phyloP scores from a whole-genome alignment of 176 grass and related monocot genomes.

The Juncus effusus region DNA sequence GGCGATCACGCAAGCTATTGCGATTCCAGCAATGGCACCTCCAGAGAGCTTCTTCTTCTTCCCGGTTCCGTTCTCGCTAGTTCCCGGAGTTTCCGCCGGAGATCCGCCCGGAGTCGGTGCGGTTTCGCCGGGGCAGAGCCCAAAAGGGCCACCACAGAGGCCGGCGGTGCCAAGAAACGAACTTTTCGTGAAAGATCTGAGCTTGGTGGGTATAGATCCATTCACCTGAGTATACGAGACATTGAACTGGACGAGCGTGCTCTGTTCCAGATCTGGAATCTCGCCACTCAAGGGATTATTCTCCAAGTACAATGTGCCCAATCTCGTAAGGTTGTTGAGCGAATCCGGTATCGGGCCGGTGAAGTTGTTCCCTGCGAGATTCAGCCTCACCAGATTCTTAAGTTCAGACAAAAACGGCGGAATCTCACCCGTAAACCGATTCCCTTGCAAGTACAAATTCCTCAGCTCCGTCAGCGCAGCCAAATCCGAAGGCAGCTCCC shows the following conservation, averaged over 20 bases:
- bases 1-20: conserved; percentile 57
- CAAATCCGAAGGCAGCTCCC: conserved; percentile 57
- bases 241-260: conserved; percentile 78
- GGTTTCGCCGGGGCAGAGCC: conserved; percentile 62
- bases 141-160: conserved; percentile 76
- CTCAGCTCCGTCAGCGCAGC: conserved; percentile 62
- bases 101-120: conserved; percentile 38
- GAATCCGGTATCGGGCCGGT: conserved; percentile 55
- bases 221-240: conserved; percentile 87
- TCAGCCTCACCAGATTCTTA: conserved; percentile 72
- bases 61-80: conserved; percentile 16
- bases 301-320: conserved; percentile 70
- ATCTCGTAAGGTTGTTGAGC: conserved; percentile 74
- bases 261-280: conserved; percentile 69
- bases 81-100: conserved; percentile 21
- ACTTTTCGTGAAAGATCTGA: conserved; percentile 61
- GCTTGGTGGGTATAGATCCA: conserved; percentile 74
- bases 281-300: conserved; percentile 62
- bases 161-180: conserved; percentile 59
- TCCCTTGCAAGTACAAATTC: conserved; percentile 82
- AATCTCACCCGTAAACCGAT: conserved; percentile 61
- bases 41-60: conserved; percentile 90
- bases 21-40: conserved; percentile 95
- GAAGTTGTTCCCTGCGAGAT: conserved; percentile 72
- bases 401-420: conserved; percentile 53